Evolutionary conservation across 139 green algal genomes (phyloP).

Genomic region (Tetradesmus lagerheimii): DNA sequence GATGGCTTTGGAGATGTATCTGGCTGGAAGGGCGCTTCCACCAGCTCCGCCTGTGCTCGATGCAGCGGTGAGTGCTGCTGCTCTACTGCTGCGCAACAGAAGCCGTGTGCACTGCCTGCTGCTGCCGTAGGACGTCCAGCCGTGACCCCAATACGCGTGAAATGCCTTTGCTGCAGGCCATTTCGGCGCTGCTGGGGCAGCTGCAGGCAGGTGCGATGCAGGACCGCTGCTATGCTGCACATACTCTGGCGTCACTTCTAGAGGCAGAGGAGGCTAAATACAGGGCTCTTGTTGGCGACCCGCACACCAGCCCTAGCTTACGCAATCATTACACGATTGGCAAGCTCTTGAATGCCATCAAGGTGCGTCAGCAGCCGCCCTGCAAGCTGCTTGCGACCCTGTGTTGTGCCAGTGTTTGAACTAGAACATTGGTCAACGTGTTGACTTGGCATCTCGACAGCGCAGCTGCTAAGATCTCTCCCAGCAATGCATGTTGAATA

Average conservation of each 20-base stretch:
- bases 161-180: constrained; percentile 1
- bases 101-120: neutral
- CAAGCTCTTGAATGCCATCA: constrained; percentile 49
- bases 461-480: neutral
- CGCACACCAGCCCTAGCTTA: constrained; percentile 37
- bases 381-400: neutral
- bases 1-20: neutral
- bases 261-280: constrained; percentile 57
- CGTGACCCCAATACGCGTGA: neutral
- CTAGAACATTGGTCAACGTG: neutral
- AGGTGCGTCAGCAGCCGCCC: constrained; percentile 24
- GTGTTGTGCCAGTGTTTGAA: neutral
- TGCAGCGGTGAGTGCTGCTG: constrained; percentile 33
- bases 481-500: neutral
- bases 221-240: constrained; percentile 43
- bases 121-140: neutral
- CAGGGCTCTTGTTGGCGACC: constrained; percentile 56
- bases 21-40: constrained; percentile 33
- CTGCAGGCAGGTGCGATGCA: neutral
- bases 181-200: constrained; percentile 37
- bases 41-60: constrained; percentile 25
- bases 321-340: constrained; percentile 49
- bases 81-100: neutral
- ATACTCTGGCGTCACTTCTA: constrained; percentile 49
- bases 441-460: neutral